Base-by-base conservation (phyloP, 2,329 filamentous ascomycete species). In the Exophiala phaeomuriformis region DNA sequence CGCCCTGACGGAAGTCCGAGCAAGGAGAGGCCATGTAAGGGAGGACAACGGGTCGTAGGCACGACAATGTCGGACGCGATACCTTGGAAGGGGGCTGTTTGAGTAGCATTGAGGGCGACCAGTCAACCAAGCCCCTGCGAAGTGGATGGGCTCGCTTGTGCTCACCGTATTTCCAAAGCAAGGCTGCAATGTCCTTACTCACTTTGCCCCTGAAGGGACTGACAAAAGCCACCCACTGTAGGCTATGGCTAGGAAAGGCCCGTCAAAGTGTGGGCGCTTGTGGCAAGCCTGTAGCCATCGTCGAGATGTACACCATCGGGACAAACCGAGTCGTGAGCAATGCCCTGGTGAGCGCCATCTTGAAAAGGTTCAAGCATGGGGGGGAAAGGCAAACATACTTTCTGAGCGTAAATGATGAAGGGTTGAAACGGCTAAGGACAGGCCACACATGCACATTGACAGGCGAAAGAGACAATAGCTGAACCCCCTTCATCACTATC, bases 21-120 rank as follows among this genome's bases (percentile, higher is more conserved):
- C 56, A 36, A 12, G 56, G 56, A 10, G 58, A 48, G 19, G 19
- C 30, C 39, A 58, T 51, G 7, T 36, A 35, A 10, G 47, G 37
- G 4, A 39, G 28, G 19, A 59, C 32, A 10, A 49, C 48, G 56
- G 53, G 43, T 61, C 56, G 28, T 58, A 30, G 10, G 45, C 49
- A 50, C 42, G 29, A 60, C 44, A 5, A 48, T 39, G 37, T 58
- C 44, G 5, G 58, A 55, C 4, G 19, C 56, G 31, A 60, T 52
- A 7, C 49, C 46, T 4, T 32, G 49, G 4, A 43, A 59, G 1
- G 60, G 51, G 31, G 66, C 67, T 60, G 27, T 4, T 6, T 4
- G 4, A 4, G 28, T 2, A 10, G 9, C 5, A 27, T 5, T 8
- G 9, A 8, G 5, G 7, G n/a, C 19, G 9, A 39, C 9, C 5